Evolutionary conservation across 1,284 basidiomycete genomes (phyloP).

Genomic region (Ceratorhiza oryzae-sativae): DNA sequence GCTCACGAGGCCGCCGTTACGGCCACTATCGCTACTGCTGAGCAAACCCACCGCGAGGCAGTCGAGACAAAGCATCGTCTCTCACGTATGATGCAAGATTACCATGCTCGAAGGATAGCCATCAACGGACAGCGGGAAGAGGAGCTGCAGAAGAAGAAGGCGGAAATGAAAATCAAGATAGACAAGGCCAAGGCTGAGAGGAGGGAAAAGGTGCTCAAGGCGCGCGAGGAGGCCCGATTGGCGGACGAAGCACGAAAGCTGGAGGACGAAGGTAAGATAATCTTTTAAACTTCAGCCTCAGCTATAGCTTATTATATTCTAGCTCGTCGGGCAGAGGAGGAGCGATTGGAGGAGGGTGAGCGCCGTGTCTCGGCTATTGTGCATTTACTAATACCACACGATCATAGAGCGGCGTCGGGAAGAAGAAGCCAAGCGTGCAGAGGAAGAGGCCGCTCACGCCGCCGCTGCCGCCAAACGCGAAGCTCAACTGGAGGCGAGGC

Average conservation of each 20-base stretch:
- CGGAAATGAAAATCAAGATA: constrained; percentile 72
- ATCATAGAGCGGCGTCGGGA: constrained; percentile 41
- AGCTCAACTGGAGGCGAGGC: constrained; percentile 50
- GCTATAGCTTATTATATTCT: no score
- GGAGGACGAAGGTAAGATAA: constrained; percentile 59
- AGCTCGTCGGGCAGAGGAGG: constrained; percentile 66
- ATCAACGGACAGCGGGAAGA: constrained; percentile 72
- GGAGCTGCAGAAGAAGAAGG: constrained; percentile 72
- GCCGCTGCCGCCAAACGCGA: constrained; percentile 58
- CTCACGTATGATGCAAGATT: constrained; percentile 79
- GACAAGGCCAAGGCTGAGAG: constrained; percentile 87
- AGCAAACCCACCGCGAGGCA: constrained; percentile 71
- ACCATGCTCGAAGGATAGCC: constrained; percentile 62
- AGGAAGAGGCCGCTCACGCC: constrained; percentile 60
- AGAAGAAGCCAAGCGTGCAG: constrained; percentile 48
- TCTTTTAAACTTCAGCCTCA: constrained; percentile 54
- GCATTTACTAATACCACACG: not conserved
- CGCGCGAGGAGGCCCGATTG: constrained; percentile 65
- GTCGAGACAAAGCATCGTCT: constrained; percentile 82
- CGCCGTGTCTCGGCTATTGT: not conserved
- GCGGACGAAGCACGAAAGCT: constrained; percentile 58
- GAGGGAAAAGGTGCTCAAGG: constrained; percentile 61
- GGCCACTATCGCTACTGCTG: constrained; percentile 66
- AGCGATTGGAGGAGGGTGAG: constrained; percentile 49
- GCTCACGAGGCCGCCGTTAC: constrained; percentile 74